phyloP scores from a whole-genome alignment of 352 stramenopile genomes.

The Pythium guiyangense region DNA sequence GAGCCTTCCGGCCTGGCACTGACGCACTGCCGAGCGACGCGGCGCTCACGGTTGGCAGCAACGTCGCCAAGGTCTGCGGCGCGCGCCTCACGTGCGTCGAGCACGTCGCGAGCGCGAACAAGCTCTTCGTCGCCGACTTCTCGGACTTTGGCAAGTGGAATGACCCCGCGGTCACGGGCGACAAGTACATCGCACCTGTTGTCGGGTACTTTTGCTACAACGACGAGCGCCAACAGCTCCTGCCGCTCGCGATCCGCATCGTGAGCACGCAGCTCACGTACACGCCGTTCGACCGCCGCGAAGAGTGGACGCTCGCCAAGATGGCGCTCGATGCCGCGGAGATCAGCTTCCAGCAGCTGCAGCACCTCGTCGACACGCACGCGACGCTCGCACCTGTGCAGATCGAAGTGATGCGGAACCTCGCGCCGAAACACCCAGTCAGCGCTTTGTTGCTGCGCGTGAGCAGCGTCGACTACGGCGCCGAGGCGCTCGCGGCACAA shows the following conservation, averaged over 20 bases:
- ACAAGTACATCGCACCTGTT: constrained; percentile 39
- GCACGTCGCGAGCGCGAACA: constrained; percentile 3
- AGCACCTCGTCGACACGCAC: constrained; percentile 50
- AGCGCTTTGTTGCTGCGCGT: constrained; percentile 29
- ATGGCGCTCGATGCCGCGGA: constrained; percentile 39
- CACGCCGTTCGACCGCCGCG: constrained; percentile 29
- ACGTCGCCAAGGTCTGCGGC: constrained; percentile 30
- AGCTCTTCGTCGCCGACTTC: constrained; percentile 35
- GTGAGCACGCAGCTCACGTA: constrained; percentile 40
- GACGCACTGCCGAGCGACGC: constrained; percentile 18
- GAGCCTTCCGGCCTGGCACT: constrained; percentile 5
- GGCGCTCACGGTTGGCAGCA: constrained; percentile 15
- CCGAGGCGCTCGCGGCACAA: constrained; percentile 28
- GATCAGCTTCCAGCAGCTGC: constrained; percentile 42
- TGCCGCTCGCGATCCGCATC: constrained; percentile 38
- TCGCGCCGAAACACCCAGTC: constrained; percentile 30
- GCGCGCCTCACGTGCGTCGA: constrained; percentile 7
- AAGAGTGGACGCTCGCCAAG: constrained; percentile 51
- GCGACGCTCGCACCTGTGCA: constrained; percentile 39
- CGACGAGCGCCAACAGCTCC: constrained; percentile 19
- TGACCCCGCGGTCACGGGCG: constrained; percentile 7
- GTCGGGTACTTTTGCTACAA: constrained; percentile 38
- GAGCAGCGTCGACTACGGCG: constrained; percentile 31
- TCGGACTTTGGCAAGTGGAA: constrained; percentile 27
- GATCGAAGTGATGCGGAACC: constrained; percentile 31